phyloP scores from a whole-genome alignment of 768 basidiomycete genomes.

The Mycena galericulata region DNA sequence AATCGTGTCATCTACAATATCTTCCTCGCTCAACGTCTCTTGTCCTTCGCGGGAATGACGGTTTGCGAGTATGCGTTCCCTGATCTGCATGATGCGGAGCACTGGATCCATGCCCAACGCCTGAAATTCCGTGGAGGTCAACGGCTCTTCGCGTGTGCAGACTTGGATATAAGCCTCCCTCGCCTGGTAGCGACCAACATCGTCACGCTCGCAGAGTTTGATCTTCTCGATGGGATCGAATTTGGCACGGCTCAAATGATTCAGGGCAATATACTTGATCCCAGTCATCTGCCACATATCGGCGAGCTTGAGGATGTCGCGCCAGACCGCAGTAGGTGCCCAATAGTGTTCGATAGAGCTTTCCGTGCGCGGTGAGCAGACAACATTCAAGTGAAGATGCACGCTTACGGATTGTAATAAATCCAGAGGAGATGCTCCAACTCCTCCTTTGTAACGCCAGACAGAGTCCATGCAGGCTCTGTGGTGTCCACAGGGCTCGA shows the following conservation, averaged over 20 bases:
- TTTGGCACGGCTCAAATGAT: background rate
- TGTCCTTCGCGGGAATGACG: background rate
- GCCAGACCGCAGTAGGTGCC: constrained; percentile 8
- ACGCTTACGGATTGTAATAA: constrained; percentile 19
- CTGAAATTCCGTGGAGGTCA: constrained; percentile 17
- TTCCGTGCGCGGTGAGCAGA: background rate
- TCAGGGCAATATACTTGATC: background rate
- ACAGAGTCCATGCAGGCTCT: background rate
- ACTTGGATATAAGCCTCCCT: constrained; percentile 9
- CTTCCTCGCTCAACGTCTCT: background rate
- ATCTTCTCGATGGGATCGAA: constrained; percentile 14
- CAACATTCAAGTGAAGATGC: background rate
- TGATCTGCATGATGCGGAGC: constrained; percentile 21
- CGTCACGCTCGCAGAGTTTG: constrained; percentile 5
- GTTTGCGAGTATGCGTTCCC: constrained; percentile 12
- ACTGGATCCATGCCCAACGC: constrained; percentile 17
- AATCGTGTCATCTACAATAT: constrained; percentile 14
- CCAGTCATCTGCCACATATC: constrained; percentile 17
- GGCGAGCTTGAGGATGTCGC: constrained; percentile 22
- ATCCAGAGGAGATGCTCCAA: constrained; percentile 24
- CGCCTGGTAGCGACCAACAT: background rate
- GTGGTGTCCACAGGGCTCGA: background rate
- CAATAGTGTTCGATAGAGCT: background rate
- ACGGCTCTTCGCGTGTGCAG: constrained; percentile 17
- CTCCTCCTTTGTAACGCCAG: constrained; percentile 16